Conservation (phyloP, 768 basidiomycete genomes). For the Auricularia sp. region DNA sequence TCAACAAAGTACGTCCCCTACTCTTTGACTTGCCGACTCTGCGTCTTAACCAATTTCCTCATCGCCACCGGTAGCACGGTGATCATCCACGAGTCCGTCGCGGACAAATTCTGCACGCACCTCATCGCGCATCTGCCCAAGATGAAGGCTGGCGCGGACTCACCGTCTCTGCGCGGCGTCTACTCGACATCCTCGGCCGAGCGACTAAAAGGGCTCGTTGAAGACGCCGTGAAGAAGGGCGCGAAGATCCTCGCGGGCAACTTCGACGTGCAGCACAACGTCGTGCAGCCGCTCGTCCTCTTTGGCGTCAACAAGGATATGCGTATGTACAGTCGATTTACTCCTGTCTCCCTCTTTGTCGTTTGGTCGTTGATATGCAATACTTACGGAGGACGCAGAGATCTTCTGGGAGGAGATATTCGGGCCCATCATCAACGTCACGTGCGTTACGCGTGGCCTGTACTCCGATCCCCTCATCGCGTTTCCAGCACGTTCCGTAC, state of each 20-base stretch:
- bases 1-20: neutral
- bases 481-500: constrained; percentile 8
- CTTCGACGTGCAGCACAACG: neutral
- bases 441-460: neutral
- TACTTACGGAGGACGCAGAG: neutral
- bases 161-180: constrained; percentile 10
- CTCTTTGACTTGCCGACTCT: no score
- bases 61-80: neutral
- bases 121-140: constrained; percentile 6
- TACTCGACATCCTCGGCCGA: constrained; percentile 9
- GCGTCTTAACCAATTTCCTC: no score
- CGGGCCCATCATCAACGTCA: neutral
- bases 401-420: neutral
- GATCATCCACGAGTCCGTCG: constrained; percentile 14
- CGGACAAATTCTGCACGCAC: constrained; percentile 9
- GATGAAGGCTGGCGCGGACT: neutral
- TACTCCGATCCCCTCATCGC: neutral
- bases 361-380: no score
- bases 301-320: neutral
- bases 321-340: neutral
- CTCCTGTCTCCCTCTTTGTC: no score
- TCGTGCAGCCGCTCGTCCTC: neutral
- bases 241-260: neutral
- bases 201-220: constrained; percentile 8
- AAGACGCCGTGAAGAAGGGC: constrained; percentile 11